Evolutionary conservation across 768 basidiomycete genomes (phyloP), one percentile per base, ranked within the genome.

Genomic region (Boletus sp.): DNA sequence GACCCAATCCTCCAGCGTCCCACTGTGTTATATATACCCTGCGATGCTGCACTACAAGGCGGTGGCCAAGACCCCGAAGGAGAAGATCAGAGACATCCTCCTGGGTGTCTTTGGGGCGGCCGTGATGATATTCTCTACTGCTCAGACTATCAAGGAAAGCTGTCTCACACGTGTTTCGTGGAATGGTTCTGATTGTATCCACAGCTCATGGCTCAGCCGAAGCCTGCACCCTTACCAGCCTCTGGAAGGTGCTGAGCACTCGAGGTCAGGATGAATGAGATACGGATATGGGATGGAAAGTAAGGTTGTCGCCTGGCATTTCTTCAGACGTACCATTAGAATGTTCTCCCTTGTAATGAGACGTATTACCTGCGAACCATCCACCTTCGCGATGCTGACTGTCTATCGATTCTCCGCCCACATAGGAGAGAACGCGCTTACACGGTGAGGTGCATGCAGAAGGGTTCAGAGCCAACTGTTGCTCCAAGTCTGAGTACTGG

Each of bases 11-110:
- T 34, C 17, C 58, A 96, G 94, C 64, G 87, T 97, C 9, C 96
- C 96, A 8, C 75, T 98, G 56, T 96, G 93, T 70, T 95, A 91
- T 68, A 84, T 95, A 45, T 98, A 97, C 65, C 96, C 94, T 5
- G 86, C 94, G 6, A 85, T 97, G 87, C 72, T 97, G 56, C 94
- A 96, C 67, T 89, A 92, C 74, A 88, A 82, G 72, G 88, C 88
- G n/a, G 85, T 85, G 61, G 87, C 94, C 7, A 79, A 75, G 57
- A 94, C 90, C 1, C 76, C 77, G 55, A 80, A 65, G 60, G 76
- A 86, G 70, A 91, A 87, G 67, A 40, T 78, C 5, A 74, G 75
- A 1, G 94, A 98, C 69, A 84, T 87, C 41, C 72, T 78, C 27
- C 74, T 98, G 63, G 82, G 93, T 59, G 63, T 82, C 14, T 94